Base-by-base conservation (phyloP, 176 grass and related monocot species). In the Lolium perenne region DNA sequence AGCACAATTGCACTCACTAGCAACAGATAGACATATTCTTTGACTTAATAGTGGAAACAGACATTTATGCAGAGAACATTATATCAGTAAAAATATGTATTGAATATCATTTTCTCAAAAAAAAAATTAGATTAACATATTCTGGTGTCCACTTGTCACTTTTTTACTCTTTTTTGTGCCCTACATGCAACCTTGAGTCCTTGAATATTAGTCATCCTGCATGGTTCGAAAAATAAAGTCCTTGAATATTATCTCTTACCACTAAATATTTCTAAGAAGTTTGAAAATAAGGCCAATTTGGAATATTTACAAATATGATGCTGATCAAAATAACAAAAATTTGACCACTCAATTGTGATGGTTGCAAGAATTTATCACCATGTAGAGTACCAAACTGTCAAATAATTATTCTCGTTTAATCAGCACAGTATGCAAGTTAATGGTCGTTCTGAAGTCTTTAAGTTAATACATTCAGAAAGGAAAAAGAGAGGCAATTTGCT, bases 21-120 rank as follows among this genome's bases (percentile, higher is more conserved):
- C 16, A 50, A 32, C 12, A 7, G 7, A 56, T 71, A 70, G 38
- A 53, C 29, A 25, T 38, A 53, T 80, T 81, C 25, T 16, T 26
- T 13, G 23, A 68, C 65, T 16, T 81, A 81, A n/a, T 81, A 22
- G 3, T 81, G 41, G 41, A 29, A 17, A 81, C 53, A 25, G 16
- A 26, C 22, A 67, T 38, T 68, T 50, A 67, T 67, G 79, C 8
- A 68, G 58, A 65, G 60, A 50, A 8, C 16, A 1, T 7, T 60
- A 60, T 60, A 22, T 60, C n/a, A 60, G 8, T 10, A 60, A 59
- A 50, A 50, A 50, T 13, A 50, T 13, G 48, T 13, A 50, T 50
- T 50, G 48, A 13, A 50, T 50, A 55, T 29, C 74, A 50, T 50
- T 50, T 74, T 6, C 71, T 46, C 20, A n/a, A 61, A 23, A 79